Percentiles rank a stretch among this genome's conserved stretches.
These are phyloP conservation scores for Schwanniomyces yamadae DNA, from an alignment of 805 yeast species.

Conservation along the genomic window DNA sequence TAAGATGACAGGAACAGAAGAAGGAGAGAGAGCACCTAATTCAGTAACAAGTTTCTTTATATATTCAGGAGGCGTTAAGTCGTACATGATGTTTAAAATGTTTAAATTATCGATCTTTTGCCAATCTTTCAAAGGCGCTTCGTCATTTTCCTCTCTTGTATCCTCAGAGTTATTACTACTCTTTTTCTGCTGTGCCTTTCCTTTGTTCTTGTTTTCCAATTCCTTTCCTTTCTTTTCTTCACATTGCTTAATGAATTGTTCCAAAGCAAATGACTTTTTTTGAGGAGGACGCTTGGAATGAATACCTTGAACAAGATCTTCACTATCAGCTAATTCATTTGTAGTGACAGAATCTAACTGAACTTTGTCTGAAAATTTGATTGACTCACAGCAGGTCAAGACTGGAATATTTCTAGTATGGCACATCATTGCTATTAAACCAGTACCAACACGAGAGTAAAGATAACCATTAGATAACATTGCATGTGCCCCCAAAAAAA, in stretches of 20 bases:
- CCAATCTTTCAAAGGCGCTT: slow-evolving; percentile 60
- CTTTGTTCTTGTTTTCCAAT: slow-evolving; percentile 20
- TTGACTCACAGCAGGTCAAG: slow-evolving; percentile 89
- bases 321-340: slow-evolving; percentile 84
- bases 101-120: slow-evolving; percentile 60
- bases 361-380: slow-evolving; percentile 92
- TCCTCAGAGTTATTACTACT: slow-evolving; percentile 4
- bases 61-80: slow-evolving; percentile 89
- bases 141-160: slow-evolving; percentile 19
- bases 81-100: slow-evolving; percentile 84
- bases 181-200: slow-evolving; percentile 12
- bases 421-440: slow-evolving; percentile 88
- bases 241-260: slow-evolving; percentile 53
- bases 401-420: slow-evolving; percentile 89
- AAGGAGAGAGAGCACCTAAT: slow-evolving; percentile 93
- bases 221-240: slow-evolving; percentile 28
- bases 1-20: slow-evolving; percentile 95
- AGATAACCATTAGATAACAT: slow-evolving; percentile 93
- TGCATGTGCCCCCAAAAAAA: slow-evolving; percentile 94
- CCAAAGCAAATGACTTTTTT: slow-evolving; percentile 61
- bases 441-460: slow-evolving; percentile 93
- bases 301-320: slow-evolving; percentile 57
- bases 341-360: slow-evolving; percentile 94
- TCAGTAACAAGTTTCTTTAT: slow-evolving; percentile 95
- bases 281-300: slow-evolving; percentile 52